Conservation (phyloP, 2,329 filamentous ascomycete species). For the Pyrenophora teres region DNA sequence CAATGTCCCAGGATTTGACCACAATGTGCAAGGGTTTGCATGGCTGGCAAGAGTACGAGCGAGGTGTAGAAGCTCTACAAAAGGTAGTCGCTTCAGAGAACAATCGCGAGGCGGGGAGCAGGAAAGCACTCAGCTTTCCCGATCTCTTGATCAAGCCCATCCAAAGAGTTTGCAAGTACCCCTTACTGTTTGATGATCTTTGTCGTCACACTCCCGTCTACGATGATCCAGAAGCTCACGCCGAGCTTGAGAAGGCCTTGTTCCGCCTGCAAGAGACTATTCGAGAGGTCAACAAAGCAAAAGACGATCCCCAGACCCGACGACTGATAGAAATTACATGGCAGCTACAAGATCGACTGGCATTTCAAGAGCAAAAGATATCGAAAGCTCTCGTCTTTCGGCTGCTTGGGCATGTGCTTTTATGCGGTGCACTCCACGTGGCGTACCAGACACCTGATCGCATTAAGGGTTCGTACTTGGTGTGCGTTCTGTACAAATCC, state of each 20-base stretch:
- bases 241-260: conserved; percentile 75
- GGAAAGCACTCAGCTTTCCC: conserved; percentile 78
- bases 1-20: conserved; percentile 78
- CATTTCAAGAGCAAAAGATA: conserved; percentile 66
- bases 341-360: conserved; percentile 79
- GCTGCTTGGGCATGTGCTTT: conserved; percentile 75
- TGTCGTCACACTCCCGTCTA: conserved; percentile 80
- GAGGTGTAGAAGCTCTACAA: conserved; percentile 81
- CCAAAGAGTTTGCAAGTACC: conserved; percentile 89
- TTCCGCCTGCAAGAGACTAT: conserved; percentile 75
- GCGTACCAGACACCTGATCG: conserved; percentile 75
- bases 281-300: conserved; percentile 81
- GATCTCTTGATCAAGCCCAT: conserved; percentile 96
- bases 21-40: conserved; percentile 69
- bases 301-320: conserved; percentile 72
- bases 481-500: conserved; percentile 81
- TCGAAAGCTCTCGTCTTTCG: conserved; percentile 62
- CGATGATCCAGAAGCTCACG: conserved; percentile 83
- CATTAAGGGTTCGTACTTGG: conserved; percentile 79
- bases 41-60: conserved; percentile 80
- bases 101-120: conserved; percentile 64
- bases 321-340: conserved; percentile 79
- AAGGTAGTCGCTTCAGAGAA: conserved; percentile 74
- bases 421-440: conserved; percentile 83
- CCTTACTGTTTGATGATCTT: conserved; percentile 82